Evolutionary conservation across 352 stramenopile genomes (phyloP), one percentile per base, ranked within the genome.

Genomic region (Globisporangium nunn): DNA sequence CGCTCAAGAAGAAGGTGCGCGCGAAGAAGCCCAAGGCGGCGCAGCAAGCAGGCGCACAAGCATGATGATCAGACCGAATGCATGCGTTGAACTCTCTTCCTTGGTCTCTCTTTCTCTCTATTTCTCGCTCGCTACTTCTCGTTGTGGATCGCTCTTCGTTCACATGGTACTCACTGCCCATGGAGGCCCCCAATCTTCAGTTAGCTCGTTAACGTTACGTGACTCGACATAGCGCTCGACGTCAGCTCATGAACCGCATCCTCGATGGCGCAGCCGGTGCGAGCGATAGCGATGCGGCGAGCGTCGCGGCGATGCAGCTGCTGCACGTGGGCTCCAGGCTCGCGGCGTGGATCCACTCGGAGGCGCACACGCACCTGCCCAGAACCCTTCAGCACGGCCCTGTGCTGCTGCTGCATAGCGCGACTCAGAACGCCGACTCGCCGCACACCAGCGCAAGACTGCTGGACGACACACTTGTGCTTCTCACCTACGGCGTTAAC

Each of bases 1-100:
- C 78, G 1, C 59, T 62, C 30, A 87, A 86, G 58, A 91, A 91
- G 52, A 93, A 93, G 59, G 69, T 91, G 52, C 81, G 84, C 40
- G 63, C 71, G 54, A 89, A 89, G 61, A 91, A 91, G 71, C 74
- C 71, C 64, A 90, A 90, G 65, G 54, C 11, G 12, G 23, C 28
- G 23, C 23, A 23, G 23, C 23, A 23, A 7, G 46, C 31, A 35
- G 31, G 8, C 29, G 47, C 47, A n/a, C 30, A 52, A 11, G 18
- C 44, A 4, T 49, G 23, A 49, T 11, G n/a, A 49, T 30, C 23
- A 23, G 23, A 23, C 23, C 0, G 17, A 49, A 49, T 49, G 44
- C n/a, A 28, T 7, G 12, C 15, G n/a, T 30, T 5, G 7, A 29
- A 40, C 35, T 40, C 35, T 40, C 35, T 8, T 12, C 23, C 23